phyloP scores from a whole-genome alignment of 2,329 filamentous ascomycete genomes.

The Cladophialophora chaetospira region DNA sequence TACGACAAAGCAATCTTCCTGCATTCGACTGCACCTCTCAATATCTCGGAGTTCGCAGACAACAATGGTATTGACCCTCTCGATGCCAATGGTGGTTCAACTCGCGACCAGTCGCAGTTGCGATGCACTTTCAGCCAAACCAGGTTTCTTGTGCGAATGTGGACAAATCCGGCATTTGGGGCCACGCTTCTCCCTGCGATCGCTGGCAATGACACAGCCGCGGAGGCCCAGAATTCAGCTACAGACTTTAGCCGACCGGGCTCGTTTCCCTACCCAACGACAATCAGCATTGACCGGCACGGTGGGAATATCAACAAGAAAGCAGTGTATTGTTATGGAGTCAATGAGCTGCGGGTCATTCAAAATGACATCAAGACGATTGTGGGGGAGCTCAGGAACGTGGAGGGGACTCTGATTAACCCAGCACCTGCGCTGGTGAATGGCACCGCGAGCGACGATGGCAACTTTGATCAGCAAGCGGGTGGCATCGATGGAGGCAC shows the following conservation, averaged over 20 bases:
- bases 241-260: constrained; percentile 55
- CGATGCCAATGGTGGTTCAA: constrained; percentile 53
- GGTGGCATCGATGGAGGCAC: constrained; percentile 61
- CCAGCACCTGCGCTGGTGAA: constrained; percentile 51
- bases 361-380: constrained; percentile 49
- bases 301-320: constrained; percentile 58
- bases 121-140: constrained; percentile 64
- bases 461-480: constrained; percentile 35
- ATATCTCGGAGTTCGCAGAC: constrained; percentile 20
- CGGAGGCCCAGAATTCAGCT: constrained; percentile 38
- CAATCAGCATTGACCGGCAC: constrained; percentile 62
- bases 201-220: constrained; percentile 18
- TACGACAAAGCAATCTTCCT: constrained; percentile 87
- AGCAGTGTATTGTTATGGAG: constrained; percentile 61
- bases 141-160: constrained; percentile 63
- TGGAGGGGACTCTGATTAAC: constrained; percentile 56
- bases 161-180: constrained; percentile 53
- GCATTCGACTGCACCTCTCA: constrained; percentile 24
- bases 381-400: constrained; percentile 54
- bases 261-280: constrained; percentile 63
- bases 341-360: constrained; percentile 53
- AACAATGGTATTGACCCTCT: constrained; percentile 41
- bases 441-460: constrained; percentile 15
- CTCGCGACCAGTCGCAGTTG: constrained; percentile 48
- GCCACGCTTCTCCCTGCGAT: constrained; percentile 34